Conservation (phyloP, 768 basidiomycete species). For the Boletus sp. region DNA sequence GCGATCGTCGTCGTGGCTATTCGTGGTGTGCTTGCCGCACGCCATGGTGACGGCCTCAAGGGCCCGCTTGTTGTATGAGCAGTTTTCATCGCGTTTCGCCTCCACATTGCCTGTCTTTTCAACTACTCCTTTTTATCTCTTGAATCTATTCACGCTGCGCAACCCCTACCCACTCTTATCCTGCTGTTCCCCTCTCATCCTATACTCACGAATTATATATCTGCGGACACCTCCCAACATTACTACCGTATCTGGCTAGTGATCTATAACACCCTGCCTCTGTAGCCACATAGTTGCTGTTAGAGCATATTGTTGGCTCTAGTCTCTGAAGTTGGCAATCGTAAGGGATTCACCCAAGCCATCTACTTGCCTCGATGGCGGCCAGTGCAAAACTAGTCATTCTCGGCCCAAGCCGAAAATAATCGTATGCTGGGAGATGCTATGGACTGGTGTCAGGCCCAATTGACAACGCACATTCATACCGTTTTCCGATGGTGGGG, state of each 20-base stretch:
- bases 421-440: too few relatives aligned
- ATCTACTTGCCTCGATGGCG: not conserved
- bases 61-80: constrained; percentile 48
- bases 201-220: not conserved
- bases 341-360: too few relatives aligned
- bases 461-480: too few relatives aligned
- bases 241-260: not conserved
- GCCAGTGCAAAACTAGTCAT: not conserved
- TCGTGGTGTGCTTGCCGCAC: constrained; percentile 55
- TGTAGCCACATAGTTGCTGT: not conserved
- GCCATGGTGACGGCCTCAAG: constrained; percentile 64
- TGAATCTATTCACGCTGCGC: constrained; percentile 11
- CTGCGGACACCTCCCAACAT: constrained; percentile 9
- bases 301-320: not conserved
- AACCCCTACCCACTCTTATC: constrained; percentile 8
- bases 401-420: too few relatives aligned
- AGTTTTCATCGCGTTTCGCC: not conserved
- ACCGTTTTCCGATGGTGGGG: too few relatives aligned
- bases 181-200: not conserved
- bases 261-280: not conserved
- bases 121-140: not conserved
- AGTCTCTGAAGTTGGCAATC: not conserved
- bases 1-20: constrained; percentile 55
- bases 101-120: constrained; percentile 6
- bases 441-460: too few relatives aligned